These are phyloP conservation scores for Xylaria telfairii DNA, from an alignment of 495 filamentous ascomycete genomes.

Conservation along the genomic window DNA sequence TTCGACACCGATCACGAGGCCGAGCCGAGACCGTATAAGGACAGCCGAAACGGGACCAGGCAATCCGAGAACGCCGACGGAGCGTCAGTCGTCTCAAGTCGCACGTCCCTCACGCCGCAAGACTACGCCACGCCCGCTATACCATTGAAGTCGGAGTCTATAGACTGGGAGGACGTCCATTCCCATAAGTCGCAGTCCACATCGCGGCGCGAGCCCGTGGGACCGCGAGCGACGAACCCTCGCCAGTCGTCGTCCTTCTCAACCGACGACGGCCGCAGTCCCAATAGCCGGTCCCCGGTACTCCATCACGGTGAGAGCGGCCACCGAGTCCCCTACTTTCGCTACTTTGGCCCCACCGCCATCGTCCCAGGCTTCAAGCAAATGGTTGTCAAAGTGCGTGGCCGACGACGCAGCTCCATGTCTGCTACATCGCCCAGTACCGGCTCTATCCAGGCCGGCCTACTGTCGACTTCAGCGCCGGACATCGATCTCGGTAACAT, in stretches of 20 bases:
- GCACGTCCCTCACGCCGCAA: constrained; percentile 32
- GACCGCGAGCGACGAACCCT: constrained; percentile 30
- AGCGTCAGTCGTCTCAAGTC: constrained; percentile 28
- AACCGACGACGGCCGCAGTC: constrained; percentile 49
- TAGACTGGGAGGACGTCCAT: constrained; percentile 38
- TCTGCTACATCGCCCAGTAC: constrained; percentile 47
- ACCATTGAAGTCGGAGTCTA: constrained; percentile 37
- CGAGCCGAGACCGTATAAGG: constrained; percentile 44
- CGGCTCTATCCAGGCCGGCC: constrained; percentile 36
- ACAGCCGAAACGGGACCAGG: constrained; percentile 29
- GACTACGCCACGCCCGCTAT: constrained; percentile 32
- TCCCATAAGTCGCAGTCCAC: constrained; percentile 39
- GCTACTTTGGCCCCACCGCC: constrained; percentile 87
- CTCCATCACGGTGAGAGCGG: constrained; percentile 55
- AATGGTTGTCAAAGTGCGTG: constrained; percentile 78
- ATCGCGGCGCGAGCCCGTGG: constrained; percentile 35
- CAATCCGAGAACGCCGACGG: constrained; percentile 31
- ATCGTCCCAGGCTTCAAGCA: constrained; percentile 93
- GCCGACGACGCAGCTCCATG: constrained; percentile 56
- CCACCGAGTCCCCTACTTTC: constrained; percentile 80
- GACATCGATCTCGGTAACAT: constrained; percentile 59
- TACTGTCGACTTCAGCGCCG: constrained; percentile 38
- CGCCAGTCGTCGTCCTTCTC: constrained; percentile 46
- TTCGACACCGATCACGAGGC: constrained; percentile 43
- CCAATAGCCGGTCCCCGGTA: constrained; percentile 49